Conservation (phyloP, 2,329 filamentous ascomycete species). For the Thielaviopsis cerberus region DNA sequence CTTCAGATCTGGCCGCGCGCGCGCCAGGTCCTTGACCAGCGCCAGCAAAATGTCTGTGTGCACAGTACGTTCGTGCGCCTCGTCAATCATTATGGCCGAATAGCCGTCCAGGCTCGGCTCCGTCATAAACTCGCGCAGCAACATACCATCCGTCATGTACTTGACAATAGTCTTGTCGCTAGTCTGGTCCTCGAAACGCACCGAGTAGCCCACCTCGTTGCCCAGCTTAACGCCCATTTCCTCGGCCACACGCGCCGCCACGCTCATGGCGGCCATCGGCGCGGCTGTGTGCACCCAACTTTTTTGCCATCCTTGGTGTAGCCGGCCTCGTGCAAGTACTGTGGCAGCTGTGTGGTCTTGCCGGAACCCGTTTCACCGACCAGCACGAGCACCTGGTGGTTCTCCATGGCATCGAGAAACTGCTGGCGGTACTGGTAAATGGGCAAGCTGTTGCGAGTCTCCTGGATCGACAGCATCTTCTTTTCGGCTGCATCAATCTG, state of each 20-base stretch:
- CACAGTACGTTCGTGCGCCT: slow-evolving; percentile 86
- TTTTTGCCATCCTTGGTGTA: slow-evolving; percentile 72
- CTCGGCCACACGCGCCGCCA: slow-evolving; percentile 86
- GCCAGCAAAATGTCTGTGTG: slow-evolving; percentile 80
- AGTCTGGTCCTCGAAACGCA: slow-evolving; percentile 85
- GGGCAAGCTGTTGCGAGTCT: slow-evolving; percentile 74
- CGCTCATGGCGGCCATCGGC: slow-evolving; percentile 91
- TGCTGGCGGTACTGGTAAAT: slow-evolving; percentile 77
- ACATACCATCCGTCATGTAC: slow-evolving; percentile 95
- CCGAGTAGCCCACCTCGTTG: slow-evolving; percentile 81
- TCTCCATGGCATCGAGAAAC: slow-evolving; percentile 66
- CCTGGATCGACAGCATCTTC: slow-evolving; percentile 73
- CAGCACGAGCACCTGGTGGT: slow-evolving; percentile 77
- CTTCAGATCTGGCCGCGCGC: slow-evolving; percentile 69
- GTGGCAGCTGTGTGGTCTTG: slow-evolving; percentile 88
- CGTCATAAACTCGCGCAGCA: slow-evolving; percentile 74
- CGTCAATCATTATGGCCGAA: slow-evolving; percentile 84
- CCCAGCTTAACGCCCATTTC: slow-evolving; percentile 83
- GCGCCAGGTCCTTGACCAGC: slow-evolving; percentile 71
- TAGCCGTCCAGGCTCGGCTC: slow-evolving; percentile 71
- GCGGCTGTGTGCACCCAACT: slow-evolving; percentile 82
- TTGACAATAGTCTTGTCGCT: slow-evolving; percentile 82
- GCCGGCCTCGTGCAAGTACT: slow-evolving; percentile 82
- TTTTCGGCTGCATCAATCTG: slow-evolving; percentile 79
- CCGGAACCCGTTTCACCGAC: slow-evolving; percentile 89